phyloP scores from a whole-genome alignment of 2,329 filamentous ascomycete genomes.

The Tolypocladium tundrense region DNA sequence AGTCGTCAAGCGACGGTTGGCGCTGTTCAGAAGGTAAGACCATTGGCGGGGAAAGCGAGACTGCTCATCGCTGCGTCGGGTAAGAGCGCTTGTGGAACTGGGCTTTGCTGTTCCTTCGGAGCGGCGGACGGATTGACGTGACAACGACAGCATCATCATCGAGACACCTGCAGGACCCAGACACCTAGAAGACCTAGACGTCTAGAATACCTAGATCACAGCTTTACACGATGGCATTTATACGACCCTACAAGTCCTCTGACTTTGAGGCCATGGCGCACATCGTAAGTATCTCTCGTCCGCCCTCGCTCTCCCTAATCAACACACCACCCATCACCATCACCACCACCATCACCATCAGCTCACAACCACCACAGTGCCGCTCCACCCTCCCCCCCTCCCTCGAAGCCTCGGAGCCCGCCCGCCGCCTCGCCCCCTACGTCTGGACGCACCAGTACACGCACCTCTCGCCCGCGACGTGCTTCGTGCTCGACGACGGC shows the following conservation, averaged over 20 bases:
- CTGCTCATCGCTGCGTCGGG: background rate
- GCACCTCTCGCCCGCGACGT: conserved; percentile 30
- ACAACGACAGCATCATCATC: background rate
- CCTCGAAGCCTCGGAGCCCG: conserved; percentile 23
- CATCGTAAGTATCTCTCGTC: conserved; percentile 22
- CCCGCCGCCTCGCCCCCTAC: conserved; percentile 31
- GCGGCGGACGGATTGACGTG: background rate
- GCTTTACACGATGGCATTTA: conserved; percentile 28
- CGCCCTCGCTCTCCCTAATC: background rate
- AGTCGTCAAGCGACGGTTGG: no score
- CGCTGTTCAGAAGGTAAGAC: background rate
- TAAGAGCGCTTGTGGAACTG: background rate
- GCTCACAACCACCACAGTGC: conserved; percentile 23
- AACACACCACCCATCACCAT: background rate
- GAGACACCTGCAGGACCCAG: background rate
- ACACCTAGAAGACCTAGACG: no score
- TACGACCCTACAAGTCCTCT: conserved; percentile 26
- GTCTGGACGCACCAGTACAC: conserved; percentile 42
- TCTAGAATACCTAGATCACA: no score
- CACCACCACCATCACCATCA: background rate
- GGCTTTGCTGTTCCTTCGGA: background rate
- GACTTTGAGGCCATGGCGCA: conserved; percentile 30
- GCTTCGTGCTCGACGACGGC: conserved; percentile 39
- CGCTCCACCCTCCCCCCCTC: conserved; percentile 35
- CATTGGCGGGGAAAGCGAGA: background rate